Conservation (phyloP, 2,329 filamentous ascomycete genomes). For the Ceratocystis eucalypticola region DNA sequence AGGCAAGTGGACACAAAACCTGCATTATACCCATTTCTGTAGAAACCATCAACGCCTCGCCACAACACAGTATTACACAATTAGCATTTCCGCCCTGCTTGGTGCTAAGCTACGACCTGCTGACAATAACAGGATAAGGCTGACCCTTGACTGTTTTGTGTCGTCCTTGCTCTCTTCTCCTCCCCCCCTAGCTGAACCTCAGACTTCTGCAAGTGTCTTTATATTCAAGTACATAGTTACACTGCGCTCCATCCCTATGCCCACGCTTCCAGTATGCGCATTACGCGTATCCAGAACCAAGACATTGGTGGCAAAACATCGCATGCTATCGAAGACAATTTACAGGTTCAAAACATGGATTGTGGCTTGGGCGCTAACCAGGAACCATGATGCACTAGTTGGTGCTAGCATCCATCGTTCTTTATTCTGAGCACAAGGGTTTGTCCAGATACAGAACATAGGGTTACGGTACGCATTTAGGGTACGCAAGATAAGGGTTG, state of each 20-base stretch:
- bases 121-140: too few relatives aligned
- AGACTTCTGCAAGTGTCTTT: background rate
- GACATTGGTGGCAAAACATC: background rate
- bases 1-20: too few relatives aligned
- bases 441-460: too few relatives aligned
- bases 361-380: background rate
- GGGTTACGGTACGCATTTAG: too few relatives aligned
- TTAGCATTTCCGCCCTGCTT: too few relatives aligned
- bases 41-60: background rate
- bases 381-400: too few relatives aligned
- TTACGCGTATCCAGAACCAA: background rate
- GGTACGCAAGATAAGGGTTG: too few relatives aligned
- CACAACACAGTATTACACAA: background rate
- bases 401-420: background rate
- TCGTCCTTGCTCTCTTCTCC: too few relatives aligned
- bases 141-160: too few relatives aligned
- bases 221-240: background rate
- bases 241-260: background rate
- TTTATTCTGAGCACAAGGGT: background rate
- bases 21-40: background rate
- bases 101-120: too few relatives aligned
- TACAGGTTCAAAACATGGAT: background rate
- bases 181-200: background rate
- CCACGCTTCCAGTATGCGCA: background rate
- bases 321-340: background rate